Conservation (phyloP, 495 filamentous ascomycete genomes). For the Daldinia bambusicola region DNA sequence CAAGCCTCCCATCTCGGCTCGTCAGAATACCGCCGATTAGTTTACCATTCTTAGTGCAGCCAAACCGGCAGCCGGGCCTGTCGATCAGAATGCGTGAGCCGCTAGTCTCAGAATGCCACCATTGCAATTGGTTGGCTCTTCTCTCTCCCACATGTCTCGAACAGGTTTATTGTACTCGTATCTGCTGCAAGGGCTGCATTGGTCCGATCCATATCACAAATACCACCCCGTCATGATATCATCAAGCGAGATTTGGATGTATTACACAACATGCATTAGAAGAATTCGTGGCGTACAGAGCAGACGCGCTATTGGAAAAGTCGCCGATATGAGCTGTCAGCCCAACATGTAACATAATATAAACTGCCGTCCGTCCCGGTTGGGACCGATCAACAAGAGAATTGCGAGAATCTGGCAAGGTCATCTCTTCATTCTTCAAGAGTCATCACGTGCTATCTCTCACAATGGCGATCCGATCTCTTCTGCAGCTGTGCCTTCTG, state of each 20-base stretch:
- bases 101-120: conserved; percentile 34
- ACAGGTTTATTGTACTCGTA: conserved; percentile 35
- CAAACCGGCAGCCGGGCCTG: conserved; percentile 36
- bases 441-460: conserved; percentile 2
- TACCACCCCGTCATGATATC: conserved; percentile 37
- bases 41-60: conserved; percentile 19
- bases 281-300: conserved; percentile 27
- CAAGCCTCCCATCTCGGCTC: conserved; percentile 22
- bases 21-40: conserved; percentile 29
- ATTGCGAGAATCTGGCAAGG: conserved; percentile 3
- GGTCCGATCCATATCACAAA: conserved; percentile 32
- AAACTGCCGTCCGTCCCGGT: conserved; percentile 26
- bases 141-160: conserved; percentile 20
- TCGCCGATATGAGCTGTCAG: conserved; percentile 18
- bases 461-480: conserved; percentile 40
- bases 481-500: conserved; percentile 36
- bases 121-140: conserved; percentile 21
- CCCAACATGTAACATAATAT: conserved; percentile 39
- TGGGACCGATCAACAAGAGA: not conserved
- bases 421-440: conserved; percentile 25
- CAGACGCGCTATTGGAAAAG: conserved; percentile 35
- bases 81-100: conserved; percentile 40
- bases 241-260: conserved; percentile 39
- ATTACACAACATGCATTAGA: conserved; percentile 13
- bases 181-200: conserved; percentile 30